phyloP scores from a whole-genome alignment of 2,329 filamentous ascomycete species.

The Hymenoscyphus fraxineus region DNA sequence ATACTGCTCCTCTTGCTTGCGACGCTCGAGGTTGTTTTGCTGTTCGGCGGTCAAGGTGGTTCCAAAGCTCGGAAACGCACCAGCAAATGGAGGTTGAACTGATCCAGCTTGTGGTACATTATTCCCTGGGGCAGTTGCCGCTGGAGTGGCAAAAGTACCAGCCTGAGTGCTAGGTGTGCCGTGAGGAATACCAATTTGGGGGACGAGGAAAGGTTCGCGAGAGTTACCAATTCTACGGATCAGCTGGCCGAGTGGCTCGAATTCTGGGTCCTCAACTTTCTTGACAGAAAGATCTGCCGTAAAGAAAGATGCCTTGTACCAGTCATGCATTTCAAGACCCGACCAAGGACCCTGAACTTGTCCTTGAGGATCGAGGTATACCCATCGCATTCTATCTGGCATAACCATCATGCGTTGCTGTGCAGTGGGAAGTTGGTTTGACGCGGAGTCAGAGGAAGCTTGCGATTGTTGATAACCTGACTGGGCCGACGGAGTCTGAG shows the following conservation, averaged over 20 bases:
- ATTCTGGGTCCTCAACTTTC: constrained; percentile 88
- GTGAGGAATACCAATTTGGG: constrained; percentile 92
- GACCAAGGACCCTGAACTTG: constrained; percentile 93
- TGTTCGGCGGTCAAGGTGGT: constrained; percentile 95
- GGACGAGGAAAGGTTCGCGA: constrained; percentile 92
- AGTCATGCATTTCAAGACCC: constrained; percentile 98
- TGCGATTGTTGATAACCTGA: constrained; percentile 33
- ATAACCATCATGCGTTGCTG: constrained; percentile 93
- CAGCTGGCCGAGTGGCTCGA: constrained; percentile 90
- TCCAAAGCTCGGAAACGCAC: constrained; percentile 92
- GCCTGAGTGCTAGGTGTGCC: constrained; percentile 60
- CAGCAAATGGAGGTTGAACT: constrained; percentile 83
- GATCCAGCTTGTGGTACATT: constrained; percentile 51
- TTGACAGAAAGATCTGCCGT: constrained; percentile 91
- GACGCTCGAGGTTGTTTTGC: constrained; percentile 91
- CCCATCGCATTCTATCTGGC: constrained; percentile 98
- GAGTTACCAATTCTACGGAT: constrained; percentile 97
- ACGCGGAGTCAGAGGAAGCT: constrained; percentile 46
- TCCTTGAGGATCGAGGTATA: constrained; percentile 92
- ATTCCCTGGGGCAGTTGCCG: constrained; percentile 35
- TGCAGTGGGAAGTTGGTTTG: constrained; percentile 62
- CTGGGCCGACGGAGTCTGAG: constrained; percentile 28
- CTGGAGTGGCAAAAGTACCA: constrained; percentile 34
- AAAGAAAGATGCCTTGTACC: constrained; percentile 99
- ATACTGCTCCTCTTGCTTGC: constrained; percentile 98